Evolutionary conservation across 331 rosid genomes (phyloP), one percentile per base, ranked within the genome.

Genomic region (Quercus phellos): DNA sequence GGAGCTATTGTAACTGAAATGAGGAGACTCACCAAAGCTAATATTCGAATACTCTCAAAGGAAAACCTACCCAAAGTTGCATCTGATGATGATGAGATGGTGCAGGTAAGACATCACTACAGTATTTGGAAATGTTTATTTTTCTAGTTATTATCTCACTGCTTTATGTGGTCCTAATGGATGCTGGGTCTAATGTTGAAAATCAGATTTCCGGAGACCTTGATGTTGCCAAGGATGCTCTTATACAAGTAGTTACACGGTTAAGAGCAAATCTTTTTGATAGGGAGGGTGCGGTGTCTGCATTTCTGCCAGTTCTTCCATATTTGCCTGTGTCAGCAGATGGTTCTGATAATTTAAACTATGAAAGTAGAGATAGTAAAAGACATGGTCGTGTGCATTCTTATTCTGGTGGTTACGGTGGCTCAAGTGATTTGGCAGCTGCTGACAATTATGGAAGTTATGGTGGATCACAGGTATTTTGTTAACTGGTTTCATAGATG

Each of bases 41-140:
- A 91, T 83, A 89, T 95, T 67, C 97, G 99, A 68, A 89, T 95
- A 72, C 88, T 95, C 46, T 83, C 98, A 0, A 93, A 95, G 85
- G 99, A 93, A 58, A 86, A 82, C 76, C 96, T 95, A 84, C 98
- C 99, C 32, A 95, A 91, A 89, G 82, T 95, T 87, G 99, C 99
- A 32, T 80, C 94, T 46, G 98, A 89, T 51, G 99, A 95, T 80
- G 99, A 95, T 74, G 98, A 95, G 79, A 89, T 95, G 99, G 99
- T 95, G 85, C 98, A 91, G 98, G 99, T 95, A 72, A 59, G 70
- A 24, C 32, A 78, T 51, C 73, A 18, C 51, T 74, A 14, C 60
- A 29, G 61, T 79, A 59, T 76, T 69, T 32, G 17, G 51, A 18
- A 32, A 18, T 70, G 27, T 14, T 29, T 32, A 27, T 7, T 61